These are phyloP conservation scores for Globisporangium rhizosaccharum DNA, from an alignment of 352 stramenopile species.

Conservation along the genomic window DNA sequence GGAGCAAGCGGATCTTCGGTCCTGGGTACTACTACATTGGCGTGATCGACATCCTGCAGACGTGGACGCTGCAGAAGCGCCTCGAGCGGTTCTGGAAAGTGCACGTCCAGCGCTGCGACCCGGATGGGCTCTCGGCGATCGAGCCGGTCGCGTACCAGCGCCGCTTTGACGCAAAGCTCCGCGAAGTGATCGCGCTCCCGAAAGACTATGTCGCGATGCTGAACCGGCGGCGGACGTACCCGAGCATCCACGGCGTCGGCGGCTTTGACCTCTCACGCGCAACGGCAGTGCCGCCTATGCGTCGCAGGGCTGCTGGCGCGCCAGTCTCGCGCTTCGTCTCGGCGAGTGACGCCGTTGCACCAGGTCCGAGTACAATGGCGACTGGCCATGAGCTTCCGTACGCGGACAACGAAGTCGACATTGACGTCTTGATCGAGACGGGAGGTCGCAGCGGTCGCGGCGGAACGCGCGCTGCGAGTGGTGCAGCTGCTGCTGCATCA, in stretches of 20 bases:
- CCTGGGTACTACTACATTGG: slow-evolving; percentile 88
- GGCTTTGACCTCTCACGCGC: background rate
- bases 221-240: slow-evolving; percentile 2
- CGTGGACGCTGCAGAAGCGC: slow-evolving; percentile 80
- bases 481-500: background rate
- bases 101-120: slow-evolving; percentile 54
- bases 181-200: slow-evolving; percentile 74
- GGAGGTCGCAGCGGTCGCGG: slow-evolving; percentile 2
- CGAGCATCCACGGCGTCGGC: background rate
- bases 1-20: slow-evolving; percentile 74
- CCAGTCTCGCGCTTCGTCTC: background rate
- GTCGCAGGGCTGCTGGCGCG: background rate
- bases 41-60: slow-evolving; percentile 90
- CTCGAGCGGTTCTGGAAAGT: slow-evolving; percentile 85
- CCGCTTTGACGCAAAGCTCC: slow-evolving; percentile 79
- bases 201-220: slow-evolving; percentile 32
- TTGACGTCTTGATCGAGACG: slow-evolving; percentile 7
- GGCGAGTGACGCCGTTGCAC: background rate
- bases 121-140: slow-evolving; percentile 79
- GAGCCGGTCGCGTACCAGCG: slow-evolving; percentile 67
- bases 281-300: too few relatives aligned
- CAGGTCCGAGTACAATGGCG: background rate
- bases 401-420: slow-evolving; percentile 11
- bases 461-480: background rate
- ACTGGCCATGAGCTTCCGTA: background rate